Conservation (phyloP, 805 yeast species). For the Candida cerambycidarum region DNA sequence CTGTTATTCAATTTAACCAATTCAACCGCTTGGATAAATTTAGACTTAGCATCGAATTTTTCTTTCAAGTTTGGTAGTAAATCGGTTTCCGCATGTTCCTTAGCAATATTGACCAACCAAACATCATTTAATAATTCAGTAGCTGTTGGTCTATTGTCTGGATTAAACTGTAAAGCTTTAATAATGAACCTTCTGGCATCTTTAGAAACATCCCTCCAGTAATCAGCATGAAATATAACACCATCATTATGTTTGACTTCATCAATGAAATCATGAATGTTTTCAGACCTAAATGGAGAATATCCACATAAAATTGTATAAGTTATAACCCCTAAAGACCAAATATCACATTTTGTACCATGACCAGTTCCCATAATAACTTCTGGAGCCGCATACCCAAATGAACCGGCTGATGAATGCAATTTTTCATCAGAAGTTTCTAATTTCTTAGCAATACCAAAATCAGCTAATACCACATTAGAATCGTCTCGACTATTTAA, state of each 20-base stretch:
- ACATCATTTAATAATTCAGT: conserved; percentile 62
- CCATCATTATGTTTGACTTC: conserved; percentile 75
- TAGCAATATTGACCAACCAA: conserved; percentile 61
- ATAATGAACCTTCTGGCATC: conserved; percentile 81
- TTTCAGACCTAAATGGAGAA: conserved; percentile 87
- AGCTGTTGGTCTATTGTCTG: conserved; percentile 68
- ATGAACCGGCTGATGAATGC: conserved; percentile 80
- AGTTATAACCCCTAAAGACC: conserved; percentile 93
- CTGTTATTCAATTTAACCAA: conserved; percentile 79
- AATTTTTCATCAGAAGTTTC: conserved; percentile 58
- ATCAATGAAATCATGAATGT: conserved; percentile 71
- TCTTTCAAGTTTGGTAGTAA: conserved; percentile 78
- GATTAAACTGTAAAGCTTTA: conserved; percentile 67
- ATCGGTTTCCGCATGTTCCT: conserved; percentile 54
- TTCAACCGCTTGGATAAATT: conserved; percentile 83
- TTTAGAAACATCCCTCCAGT: conserved; percentile 79
- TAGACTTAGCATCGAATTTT: conserved; percentile 80
- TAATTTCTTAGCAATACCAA: conserved; percentile 88
- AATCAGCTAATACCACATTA: conserved; percentile 85
- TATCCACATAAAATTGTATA: conserved; percentile 90
- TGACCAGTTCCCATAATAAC: conserved; percentile 80
- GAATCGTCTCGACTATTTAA: conserved; percentile 55
- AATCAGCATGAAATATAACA: conserved; percentile 81
- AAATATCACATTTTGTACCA: conserved; percentile 92
- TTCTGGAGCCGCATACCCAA: conserved; percentile 98